Base-by-base conservation (phyloP, 768 basidiomycete species). In the Pholiota conissans region DNA sequence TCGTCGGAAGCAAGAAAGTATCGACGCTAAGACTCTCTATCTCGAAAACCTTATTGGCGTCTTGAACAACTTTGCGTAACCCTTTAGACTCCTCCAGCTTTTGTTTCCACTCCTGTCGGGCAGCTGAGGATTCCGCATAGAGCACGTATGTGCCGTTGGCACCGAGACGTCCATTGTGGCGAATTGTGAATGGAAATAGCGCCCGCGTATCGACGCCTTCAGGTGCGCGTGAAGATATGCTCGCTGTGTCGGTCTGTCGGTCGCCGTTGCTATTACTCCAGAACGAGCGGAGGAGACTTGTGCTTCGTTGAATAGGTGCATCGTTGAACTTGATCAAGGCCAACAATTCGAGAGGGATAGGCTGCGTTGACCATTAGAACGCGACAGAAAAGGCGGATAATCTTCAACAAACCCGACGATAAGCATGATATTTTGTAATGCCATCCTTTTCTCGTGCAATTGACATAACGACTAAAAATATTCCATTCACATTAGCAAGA, bases 31-130 rank as follows among this genome's bases (percentile, higher is more conserved):
- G 80, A 2, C 89, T 91, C 66, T 93, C 92, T 61, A 94, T 81
- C 73, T 95, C 95, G 65, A 98, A 97, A n/a, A 94, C 92, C 74
- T 93, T 94, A 73, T 93, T 94, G 28, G 88, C 86, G 64, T 98
- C 95, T 64, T 95, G 90, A 18, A 95, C 93, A 34, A 91, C 89
- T 65, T 85, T 86, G 22, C 95, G 84, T 59, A 96, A 66, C 8
- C 88, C 91, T 37, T 93, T 81, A 7, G 95, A 94, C 71, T 96
- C 93, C 56, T 92, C 87, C n/a, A 98, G 75, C 73, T 92, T 95
- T 66, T 85, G 79, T 68, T 90, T 89, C 96, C 97, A 99, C 60
- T 95, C 93, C 13, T 76, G 66, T 3, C 96, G 84, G 5, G 80
- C 79, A 26, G 86, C 83, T 2, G 82, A 71, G 0, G 85, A 81